Evolutionary conservation across 768 basidiomycete species (phyloP), one percentile per base, ranked within the genome.

Genomic region (Cystobasidium ongulense): DNA sequence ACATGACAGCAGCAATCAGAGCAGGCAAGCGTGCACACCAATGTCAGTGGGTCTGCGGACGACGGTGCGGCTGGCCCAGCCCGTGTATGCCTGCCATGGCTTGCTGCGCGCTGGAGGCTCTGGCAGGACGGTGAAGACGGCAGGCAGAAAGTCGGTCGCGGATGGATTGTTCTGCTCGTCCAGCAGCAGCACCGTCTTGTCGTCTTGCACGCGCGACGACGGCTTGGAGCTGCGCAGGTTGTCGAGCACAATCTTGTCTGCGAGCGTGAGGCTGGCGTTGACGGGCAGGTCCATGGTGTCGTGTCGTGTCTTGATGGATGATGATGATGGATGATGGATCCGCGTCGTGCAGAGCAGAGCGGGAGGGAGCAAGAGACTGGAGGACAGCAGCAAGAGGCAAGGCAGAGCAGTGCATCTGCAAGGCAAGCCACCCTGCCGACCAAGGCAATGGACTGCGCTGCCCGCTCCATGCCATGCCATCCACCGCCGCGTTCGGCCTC

Each of bases 1-100:
- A 7, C 46, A 11, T 50, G 18, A 21, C 46, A 21, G 21, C 46
- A 50, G 46, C 7, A 50, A n/a, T n/a, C n/a, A n/a, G n/a, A n/a
- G n/a, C 18, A 36, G 17, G 36, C 36, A 35, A 8, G 63, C 36
- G 43, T 13, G 18, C 39, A 67, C 27, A 27, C 50, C 68, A 39
- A 71, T 52, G 38, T 71, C 68, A 23, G 52, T 59, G 2, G 50
- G 52, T n/a, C 53, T 71, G 11, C 68, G 52, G 10, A 71, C 53
- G 31, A 59, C n/a, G n/a, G n/a, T 38, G n/a, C n/a, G 21, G 23
- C 35, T 23, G 27, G 68, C 68, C n/a, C 53, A 71, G 5, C 21
- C 33, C 23, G 38, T 36, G 54, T 71, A 71, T 10, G 68, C 33
- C 33, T n/a, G 13, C 52, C 27, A 46, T 23, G 27, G 18, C 10